Percentiles rank a stretch among this genome's conserved stretches.
Conservation (phyloP, 2,329 filamentous ascomycete genomes). For the Ophiostoma sp. region DNA sequence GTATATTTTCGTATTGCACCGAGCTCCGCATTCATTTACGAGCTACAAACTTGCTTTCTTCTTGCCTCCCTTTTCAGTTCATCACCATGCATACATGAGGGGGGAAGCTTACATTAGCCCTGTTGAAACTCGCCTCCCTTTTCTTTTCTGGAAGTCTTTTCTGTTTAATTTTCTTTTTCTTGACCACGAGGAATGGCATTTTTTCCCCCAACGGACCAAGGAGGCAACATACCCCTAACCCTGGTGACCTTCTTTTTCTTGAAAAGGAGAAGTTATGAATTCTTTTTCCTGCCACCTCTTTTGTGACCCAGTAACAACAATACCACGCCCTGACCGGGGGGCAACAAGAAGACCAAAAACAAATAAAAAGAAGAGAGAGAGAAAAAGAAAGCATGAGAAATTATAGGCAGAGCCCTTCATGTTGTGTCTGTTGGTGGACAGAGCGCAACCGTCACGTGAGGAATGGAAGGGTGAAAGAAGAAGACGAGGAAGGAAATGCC, state of each 20-base stretch:
- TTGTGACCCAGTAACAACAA: not conserved
- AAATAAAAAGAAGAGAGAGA: not conserved
- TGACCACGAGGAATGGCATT: not conserved
- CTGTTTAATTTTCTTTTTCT: not conserved
- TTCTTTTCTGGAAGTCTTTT: not conserved
- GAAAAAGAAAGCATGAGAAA: not conserved
- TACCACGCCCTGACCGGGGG: not conserved
- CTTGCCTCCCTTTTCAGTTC: constrained; percentile 8
- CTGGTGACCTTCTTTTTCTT: not conserved
- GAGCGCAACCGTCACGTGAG: not conserved
- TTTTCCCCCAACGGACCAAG: not conserved
- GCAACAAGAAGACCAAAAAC: not conserved
- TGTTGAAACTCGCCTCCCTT: constrained; percentile 7
- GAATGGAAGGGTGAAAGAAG: not conserved
- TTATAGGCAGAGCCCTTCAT: not conserved
- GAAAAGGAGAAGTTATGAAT: not conserved
- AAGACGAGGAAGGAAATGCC: not conserved
- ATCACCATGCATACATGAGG: constrained; percentile 1
- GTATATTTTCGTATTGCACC: not conserved
- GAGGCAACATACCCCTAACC: not conserved
- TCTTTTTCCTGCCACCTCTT: not conserved
- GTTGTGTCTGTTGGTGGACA: constrained; percentile 1
- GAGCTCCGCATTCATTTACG: not conserved
- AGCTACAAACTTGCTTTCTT: not conserved
- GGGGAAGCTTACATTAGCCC: not conserved